Base-by-base conservation (phyloP, 345 rosid species). In the Laguncularia racemosa region DNA sequence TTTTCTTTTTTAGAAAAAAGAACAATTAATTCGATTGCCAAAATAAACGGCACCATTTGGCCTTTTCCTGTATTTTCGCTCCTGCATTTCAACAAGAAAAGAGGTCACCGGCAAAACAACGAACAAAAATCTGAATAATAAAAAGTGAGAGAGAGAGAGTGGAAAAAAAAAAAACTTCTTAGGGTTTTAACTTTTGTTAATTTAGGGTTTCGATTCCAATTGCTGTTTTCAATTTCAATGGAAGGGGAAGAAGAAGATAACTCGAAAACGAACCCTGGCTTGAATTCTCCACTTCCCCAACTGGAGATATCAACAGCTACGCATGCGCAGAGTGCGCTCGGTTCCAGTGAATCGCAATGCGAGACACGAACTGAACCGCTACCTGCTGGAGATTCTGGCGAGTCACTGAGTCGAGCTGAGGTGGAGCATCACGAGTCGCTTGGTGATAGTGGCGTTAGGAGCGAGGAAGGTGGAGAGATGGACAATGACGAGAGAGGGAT, bases 211-310 rank as follows among this genome's bases (percentile, higher is more conserved):
- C 52, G 20, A 53, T 61, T 60, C 48, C 13, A 10, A 40, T 16
- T 62, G 58, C 19, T 21, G 40, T 20, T 23, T n/a, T n/a, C 13
- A 53, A 26, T 48, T 53, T 23, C 21, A 40, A 84, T 84, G 91
- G 82, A 81, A 47, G 43, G 70, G 59, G 87, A 72, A 60, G 91
- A 79, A 50, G 81, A 81, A 16, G 83, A 75, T 33, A 26, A 58
- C 65, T 71, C 21, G 46, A 63, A 52, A 28, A 13, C 7, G 40
- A 9, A 33, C 9, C 20, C 55, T 61, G 56, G 12, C 16, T 48
- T 2, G 60, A 38, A 44, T 58, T 33, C 69, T 54, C 43, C 72
- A 54, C 46, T 49, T 54, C 64, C 26, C 57, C 66, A 62, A 21
- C 56, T 60, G 62, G 66, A 52, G 13, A 26, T 56, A 6, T 20